Percentiles rank a stretch among this genome's conserved stretches.
These are phyloP conservation scores for Botrytis paeoniae DNA, from an alignment of 2,329 filamentous ascomycete genomes.

Conservation along the genomic window DNA sequence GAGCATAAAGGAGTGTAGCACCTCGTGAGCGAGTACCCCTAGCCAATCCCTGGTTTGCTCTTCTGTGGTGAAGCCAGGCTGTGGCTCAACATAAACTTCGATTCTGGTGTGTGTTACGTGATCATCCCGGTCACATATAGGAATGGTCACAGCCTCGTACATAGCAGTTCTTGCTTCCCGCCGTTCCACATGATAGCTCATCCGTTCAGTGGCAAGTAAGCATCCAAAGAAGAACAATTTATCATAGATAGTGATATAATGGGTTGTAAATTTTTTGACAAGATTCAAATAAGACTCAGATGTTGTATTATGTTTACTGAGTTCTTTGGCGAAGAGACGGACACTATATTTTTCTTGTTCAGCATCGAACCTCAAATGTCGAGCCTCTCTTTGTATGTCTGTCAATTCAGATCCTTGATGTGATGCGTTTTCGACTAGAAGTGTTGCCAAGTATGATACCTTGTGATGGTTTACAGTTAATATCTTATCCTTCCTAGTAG, in stretches of 20 bases:
- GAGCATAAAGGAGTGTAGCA: too few relatives aligned
- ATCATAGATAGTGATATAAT: neutral
- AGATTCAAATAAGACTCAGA: neutral
- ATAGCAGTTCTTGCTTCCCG: too few relatives aligned
- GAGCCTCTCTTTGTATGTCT: neutral
- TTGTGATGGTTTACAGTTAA: neutral
- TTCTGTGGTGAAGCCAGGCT: rapidly evolving
- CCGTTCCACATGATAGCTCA: too few relatives aligned
- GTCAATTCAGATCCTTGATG: rapidly evolving
- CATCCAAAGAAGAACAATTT: too few relatives aligned
- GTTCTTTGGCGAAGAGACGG: neutral
- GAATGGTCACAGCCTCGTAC: too few relatives aligned
- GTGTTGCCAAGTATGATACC: neutral
- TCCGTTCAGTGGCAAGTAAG: too few relatives aligned
- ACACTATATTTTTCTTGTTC: neutral
- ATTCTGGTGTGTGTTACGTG: too few relatives aligned
- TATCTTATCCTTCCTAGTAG: neutral
- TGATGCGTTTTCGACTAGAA: neutral
- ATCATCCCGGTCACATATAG: rapidly evolving
- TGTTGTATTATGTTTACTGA: neutral
- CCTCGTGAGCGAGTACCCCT: too few relatives aligned
- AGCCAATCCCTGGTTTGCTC: too few relatives aligned
- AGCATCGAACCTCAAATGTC: neutral
- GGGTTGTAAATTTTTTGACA: neutral
- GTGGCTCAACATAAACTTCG: too few relatives aligned